These are phyloP conservation scores for Oryza brachyantha DNA, from an alignment of 176 grass and related monocot species.

Conservation along the genomic window DNA sequence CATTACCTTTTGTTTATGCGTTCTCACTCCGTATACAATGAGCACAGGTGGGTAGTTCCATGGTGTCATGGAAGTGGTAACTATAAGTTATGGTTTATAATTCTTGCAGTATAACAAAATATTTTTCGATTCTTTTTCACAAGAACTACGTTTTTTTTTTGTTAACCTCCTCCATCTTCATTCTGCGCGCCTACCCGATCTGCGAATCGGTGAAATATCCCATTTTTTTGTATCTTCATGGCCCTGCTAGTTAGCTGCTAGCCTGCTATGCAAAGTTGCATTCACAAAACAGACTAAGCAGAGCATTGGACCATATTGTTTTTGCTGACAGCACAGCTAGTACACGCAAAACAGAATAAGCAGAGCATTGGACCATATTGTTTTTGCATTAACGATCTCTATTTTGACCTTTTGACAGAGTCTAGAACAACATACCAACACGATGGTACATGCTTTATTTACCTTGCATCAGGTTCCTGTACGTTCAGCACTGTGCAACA, in stretches of 20 bases:
- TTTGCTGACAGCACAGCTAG: no score
- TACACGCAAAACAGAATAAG: no score
- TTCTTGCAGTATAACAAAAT: neutral
- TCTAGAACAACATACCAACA: neutral
- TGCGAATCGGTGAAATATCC: neutral
- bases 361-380: no score
- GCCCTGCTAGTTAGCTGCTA: neutral
- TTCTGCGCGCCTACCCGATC: neutral
- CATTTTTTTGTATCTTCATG: neutral
- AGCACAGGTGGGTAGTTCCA: conserved; percentile 1
- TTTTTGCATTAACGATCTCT: no score
- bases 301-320: neutral
- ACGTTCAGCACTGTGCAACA: neutral
- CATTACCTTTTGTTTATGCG: neutral
- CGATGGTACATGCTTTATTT: neutral
- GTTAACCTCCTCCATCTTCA: neutral
- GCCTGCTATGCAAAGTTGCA: neutral
- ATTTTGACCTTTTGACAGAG: no score
- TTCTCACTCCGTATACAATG: neutral
- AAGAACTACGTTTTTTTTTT: neutral
- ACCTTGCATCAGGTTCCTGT: neutral
- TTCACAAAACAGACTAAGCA: neutral
- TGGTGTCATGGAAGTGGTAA: neutral
- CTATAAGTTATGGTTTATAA: neutral
- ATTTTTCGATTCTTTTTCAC: neutral